Evolutionary conservation across 805 yeast genomes (phyloP), one percentile per base, ranked within the genome.

Genomic region (Deakozyma indianensis): DNA sequence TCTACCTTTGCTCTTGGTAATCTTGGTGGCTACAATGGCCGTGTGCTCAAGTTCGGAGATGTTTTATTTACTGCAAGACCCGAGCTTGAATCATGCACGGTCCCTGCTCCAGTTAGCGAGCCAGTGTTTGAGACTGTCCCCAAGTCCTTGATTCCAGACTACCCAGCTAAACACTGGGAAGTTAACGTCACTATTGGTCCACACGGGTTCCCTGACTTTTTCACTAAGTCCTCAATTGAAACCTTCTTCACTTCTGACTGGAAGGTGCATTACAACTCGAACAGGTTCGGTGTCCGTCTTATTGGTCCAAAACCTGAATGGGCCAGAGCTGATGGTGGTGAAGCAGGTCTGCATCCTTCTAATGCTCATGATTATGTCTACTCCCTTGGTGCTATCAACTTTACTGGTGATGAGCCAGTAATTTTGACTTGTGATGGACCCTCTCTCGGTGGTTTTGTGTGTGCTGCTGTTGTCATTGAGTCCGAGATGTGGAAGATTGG

Each of bases 401-500:
- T 92, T 62, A 92, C 97, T 28, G 98, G 98, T 65, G 97, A 92
- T 65, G 97, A 90, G 64, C 97, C 97, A 1, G 98, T 90, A 27
- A 87, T 90, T 51, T 72, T 90, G 62, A 86, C 97, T 2, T 85
- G 96, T 60, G 98, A 90, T 66, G 97, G 97, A 51, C 97, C 98
- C 38, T 83, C 95, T 9, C 74, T 90, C 47, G 97, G 98, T 58
- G 98, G 98, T 1, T 92, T 90, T 59, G 96, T 90, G 27, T 90
- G 97, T 65, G 83, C 87, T 59, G 96, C 94, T 5, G 96, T 92
- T 48, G 95, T 92, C 52, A 83, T 86, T 14, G 94, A 87, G 58
- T 85, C 94, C 35, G 98, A 92, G 67, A 77, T 92, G 81, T 90
- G 97, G 97, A 92, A 92, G 68, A 83, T 92, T 59, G 98, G 98